Percentiles rank a stretch among this genome's conserved stretches.
Conservation (phyloP, 2,329 filamentous ascomycete genomes). For the Juglanconis juglandina region DNA sequence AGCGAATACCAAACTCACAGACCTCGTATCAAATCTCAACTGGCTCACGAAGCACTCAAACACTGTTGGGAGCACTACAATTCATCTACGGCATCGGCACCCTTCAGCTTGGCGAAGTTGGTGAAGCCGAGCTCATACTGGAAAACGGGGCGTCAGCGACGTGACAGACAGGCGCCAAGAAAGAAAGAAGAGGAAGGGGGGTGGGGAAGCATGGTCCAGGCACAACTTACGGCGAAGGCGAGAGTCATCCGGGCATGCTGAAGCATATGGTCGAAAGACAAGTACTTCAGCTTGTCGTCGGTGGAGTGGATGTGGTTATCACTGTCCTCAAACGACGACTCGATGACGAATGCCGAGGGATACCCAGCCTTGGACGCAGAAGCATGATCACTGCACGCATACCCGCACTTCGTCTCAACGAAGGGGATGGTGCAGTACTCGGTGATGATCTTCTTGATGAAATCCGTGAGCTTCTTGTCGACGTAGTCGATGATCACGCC, state of each 20-base stretch:
- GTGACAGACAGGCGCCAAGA: neutral
- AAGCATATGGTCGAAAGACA: slow-evolving; percentile 86
- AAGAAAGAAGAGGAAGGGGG: too few relatives aligned
- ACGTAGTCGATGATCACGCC: slow-evolving; percentile 40
- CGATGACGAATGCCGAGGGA: slow-evolving; percentile 72
- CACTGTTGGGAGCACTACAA: neutral
- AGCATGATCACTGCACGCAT: slow-evolving; percentile 76
- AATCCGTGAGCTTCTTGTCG: slow-evolving; percentile 32
- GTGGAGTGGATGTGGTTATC: slow-evolving; percentile 69
- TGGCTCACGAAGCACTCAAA: neutral
- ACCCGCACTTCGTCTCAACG: slow-evolving; percentile 83
- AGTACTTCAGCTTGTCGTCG: slow-evolving; percentile 66
- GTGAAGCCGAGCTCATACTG: slow-evolving; percentile 19
- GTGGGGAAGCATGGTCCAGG: too few relatives aligned
- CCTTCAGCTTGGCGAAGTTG: slow-evolving; percentile 17
- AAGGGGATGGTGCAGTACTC: slow-evolving; percentile 49
- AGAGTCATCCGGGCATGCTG: slow-evolving; percentile 84
- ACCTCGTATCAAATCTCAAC: neutral
- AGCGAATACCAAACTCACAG: neutral
- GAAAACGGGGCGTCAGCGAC: neutral
- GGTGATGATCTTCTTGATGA: slow-evolving; percentile 35
- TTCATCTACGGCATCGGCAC: slow-evolving; percentile 7
- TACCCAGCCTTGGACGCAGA: slow-evolving; percentile 72
- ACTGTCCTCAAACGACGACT: slow-evolving; percentile 64
- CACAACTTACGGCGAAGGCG: slow-evolving; percentile 54